Conservation (phyloP, 805 yeast species). For the Nakazawaea populi region DNA sequence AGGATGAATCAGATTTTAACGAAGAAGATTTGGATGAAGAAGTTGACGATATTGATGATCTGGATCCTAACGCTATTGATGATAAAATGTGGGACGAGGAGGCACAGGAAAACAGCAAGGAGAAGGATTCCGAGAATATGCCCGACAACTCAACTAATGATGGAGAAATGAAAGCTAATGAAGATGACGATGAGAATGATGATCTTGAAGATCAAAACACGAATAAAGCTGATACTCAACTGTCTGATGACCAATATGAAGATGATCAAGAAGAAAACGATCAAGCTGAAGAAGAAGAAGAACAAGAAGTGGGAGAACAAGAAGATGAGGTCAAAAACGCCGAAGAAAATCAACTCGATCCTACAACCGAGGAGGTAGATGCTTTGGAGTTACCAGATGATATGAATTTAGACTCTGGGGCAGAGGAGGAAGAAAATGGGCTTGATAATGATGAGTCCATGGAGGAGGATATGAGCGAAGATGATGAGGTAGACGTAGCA, state of each 20-base stretch:
- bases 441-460: slow-evolving; percentile 22
- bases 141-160: slow-evolving; percentile 50
- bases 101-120: slow-evolving; percentile 67
- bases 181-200: slow-evolving; percentile 34
- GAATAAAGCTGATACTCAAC: slow-evolving; percentile 25
- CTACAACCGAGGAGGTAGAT: slow-evolving; percentile 76
- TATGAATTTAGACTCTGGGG: slow-evolving; percentile 79
- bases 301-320: slow-evolving; percentile 62
- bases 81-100: slow-evolving; percentile 99
- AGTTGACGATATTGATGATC: slow-evolving; percentile 80
- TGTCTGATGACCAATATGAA: slow-evolving; percentile 29
- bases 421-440: slow-evolving; percentile 48
- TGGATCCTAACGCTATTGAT: slow-evolving; percentile 92
- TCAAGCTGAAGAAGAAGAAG: slow-evolving; percentile 38
- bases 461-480: slow-evolving; percentile 26
- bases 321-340: slow-evolving; percentile 72
- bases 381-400: slow-evolving; percentile 90
- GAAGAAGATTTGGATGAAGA: slow-evolving; percentile 81
- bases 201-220: slow-evolving; percentile 23
- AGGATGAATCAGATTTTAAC: slow-evolving; percentile 43
- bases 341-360: slow-evolving; percentile 64
- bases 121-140: slow-evolving; percentile 72
- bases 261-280: slow-evolving; percentile 30
- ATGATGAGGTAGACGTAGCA: slow-evolving; percentile 23
- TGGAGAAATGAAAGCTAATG: slow-evolving; percentile 46